Evolutionary conservation across 1,139 yeast genomes (phyloP).

Genomic region (Pichia sp.): DNA sequence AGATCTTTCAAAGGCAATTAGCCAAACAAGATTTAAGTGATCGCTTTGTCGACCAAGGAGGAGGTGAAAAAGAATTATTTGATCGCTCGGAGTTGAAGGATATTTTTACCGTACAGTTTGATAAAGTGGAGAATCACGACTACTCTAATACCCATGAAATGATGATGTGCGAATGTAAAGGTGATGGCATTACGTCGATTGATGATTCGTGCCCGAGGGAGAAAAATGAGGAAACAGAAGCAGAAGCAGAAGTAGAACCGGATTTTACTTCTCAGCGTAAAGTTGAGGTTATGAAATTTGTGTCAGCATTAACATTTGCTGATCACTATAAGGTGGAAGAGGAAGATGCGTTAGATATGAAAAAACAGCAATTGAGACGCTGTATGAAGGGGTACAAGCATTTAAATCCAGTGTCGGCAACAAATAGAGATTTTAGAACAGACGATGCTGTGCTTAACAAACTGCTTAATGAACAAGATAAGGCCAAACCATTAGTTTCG

Average conservation of each 20-base stretch:
- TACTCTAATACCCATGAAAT: slow-evolving; percentile 78
- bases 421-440: slow-evolving; percentile 9
- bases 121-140: slow-evolving; percentile 5
- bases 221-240: background rate
- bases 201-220: background rate
- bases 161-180: slow-evolving; percentile 66
- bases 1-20: slow-evolving; percentile 88
- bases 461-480: slow-evolving; percentile 22
- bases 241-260: slow-evolving; percentile 8
- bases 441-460: slow-evolving; percentile 28
- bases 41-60: slow-evolving; percentile 60
- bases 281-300: slow-evolving; percentile 24
- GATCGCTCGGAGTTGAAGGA: slow-evolving; percentile 65
- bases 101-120: slow-evolving; percentile 52
- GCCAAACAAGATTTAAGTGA: slow-evolving; percentile 79
- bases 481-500: slow-evolving; percentile 22
- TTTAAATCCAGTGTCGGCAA: slow-evolving; percentile 40
- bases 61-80: slow-evolving; percentile 46
- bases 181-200: slow-evolving; percentile 36
- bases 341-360: slow-evolving; percentile 17
- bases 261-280: slow-evolving; percentile 22
- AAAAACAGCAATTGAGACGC: slow-evolving; percentile 32
- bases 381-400: slow-evolving; percentile 63
- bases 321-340: slow-evolving; percentile 28
- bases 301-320: slow-evolving; percentile 39